Evolutionary conservation across 73 alveolate species (phyloP).

Genomic region (Blepharisma japonicum): DNA sequence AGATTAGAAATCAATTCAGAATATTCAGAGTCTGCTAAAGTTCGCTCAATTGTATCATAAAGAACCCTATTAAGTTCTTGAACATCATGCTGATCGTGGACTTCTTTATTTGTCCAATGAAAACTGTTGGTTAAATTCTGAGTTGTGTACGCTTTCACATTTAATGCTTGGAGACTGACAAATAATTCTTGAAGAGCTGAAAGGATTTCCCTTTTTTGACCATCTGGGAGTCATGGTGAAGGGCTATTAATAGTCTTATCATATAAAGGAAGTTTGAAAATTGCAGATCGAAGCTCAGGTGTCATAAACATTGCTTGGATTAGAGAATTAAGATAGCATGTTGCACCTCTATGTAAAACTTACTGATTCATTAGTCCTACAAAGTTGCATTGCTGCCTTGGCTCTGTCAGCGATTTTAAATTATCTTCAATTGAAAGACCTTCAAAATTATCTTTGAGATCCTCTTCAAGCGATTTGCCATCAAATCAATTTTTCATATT

Average conservation of each 20-base stretch:
- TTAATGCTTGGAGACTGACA: slow-evolving; percentile 65
- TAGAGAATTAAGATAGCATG: slow-evolving; percentile 95
- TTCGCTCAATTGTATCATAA: slow-evolving; percentile 76
- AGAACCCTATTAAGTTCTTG: slow-evolving; percentile 67
- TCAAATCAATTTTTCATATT: too few species aligned
- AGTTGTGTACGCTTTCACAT: slow-evolving; percentile 46
- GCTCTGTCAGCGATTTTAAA: slow-evolving; percentile 61
- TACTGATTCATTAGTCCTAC: slow-evolving; percentile 92
- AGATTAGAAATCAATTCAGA: slow-evolving; percentile 63
- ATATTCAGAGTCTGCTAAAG: slow-evolving; percentile 76
- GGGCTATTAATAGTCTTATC: slow-evolving; percentile 54
- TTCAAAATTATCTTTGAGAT: too few species aligned
- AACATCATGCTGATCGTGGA: slow-evolving; percentile 58
- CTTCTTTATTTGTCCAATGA: slow-evolving; percentile 47
- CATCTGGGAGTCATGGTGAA: slow-evolving; percentile 58
- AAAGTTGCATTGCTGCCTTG: slow-evolving; percentile 69
- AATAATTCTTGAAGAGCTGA: slow-evolving; percentile 84
- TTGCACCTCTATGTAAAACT: slow-evolving; percentile 76
- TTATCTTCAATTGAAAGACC: slow-evolving; percentile 8
- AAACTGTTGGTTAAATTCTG: slow-evolving; percentile 44
- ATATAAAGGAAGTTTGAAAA: slow-evolving; percentile 81
- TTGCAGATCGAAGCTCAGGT: slow-evolving; percentile 90
- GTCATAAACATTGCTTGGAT: slow-evolving; percentile 94
- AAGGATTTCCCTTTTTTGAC: slow-evolving; percentile 76
- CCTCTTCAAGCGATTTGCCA: too few species aligned